Evolutionary conservation across 2,329 filamentous ascomycete genomes (phyloP).

Genomic region (Neurospora crassa): DNA sequence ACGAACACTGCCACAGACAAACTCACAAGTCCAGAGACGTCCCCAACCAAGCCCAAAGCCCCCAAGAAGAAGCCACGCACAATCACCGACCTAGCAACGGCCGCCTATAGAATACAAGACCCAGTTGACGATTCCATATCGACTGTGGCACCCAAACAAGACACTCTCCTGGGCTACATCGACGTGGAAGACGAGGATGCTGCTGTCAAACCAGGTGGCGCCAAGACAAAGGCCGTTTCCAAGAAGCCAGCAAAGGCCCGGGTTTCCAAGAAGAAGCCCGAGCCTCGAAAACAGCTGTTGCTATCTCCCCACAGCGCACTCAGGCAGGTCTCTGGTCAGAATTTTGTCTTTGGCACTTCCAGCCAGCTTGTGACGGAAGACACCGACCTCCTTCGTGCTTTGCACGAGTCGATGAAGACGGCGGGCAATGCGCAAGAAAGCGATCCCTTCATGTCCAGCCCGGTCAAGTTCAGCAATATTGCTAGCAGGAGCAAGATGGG

Average conservation of each 20-base stretch:
- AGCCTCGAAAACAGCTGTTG: constrained; percentile 37
- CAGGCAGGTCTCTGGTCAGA: constrained; percentile 56
- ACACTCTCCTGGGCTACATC: constrained; percentile 39
- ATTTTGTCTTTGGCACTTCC: constrained; percentile 78
- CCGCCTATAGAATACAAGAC: constrained; percentile 46
- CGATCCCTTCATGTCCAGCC: constrained; percentile 27
- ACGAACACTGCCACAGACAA: constrained; percentile 10
- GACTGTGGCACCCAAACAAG: constrained; percentile 18
- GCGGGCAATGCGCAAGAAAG: constrained; percentile 41
- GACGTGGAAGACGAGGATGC: constrained; percentile 24
- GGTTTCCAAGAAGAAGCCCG: constrained; percentile 28
- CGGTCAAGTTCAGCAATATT: constrained; percentile 13
- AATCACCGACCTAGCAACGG: constrained; percentile 68
- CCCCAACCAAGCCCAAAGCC: constrained; percentile 38
- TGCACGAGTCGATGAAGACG: constrained; percentile 48
- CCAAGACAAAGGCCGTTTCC: constrained; percentile 26
- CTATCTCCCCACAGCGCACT: constrained; percentile 61
- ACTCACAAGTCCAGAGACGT: constrained; percentile 18
- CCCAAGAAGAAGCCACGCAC: constrained; percentile 64
- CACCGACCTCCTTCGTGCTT: constrained; percentile 51
- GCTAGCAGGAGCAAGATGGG: constrained; percentile 5
- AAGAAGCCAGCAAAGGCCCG: constrained; percentile 26
- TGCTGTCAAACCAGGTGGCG: constrained; percentile 21
- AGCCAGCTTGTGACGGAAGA: constrained; percentile 70
- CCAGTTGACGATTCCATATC: constrained; percentile 23